Evolutionary conservation across 441 rosid genomes (phyloP).

Genomic region (Pelargonium myrrhifolium): DNA sequence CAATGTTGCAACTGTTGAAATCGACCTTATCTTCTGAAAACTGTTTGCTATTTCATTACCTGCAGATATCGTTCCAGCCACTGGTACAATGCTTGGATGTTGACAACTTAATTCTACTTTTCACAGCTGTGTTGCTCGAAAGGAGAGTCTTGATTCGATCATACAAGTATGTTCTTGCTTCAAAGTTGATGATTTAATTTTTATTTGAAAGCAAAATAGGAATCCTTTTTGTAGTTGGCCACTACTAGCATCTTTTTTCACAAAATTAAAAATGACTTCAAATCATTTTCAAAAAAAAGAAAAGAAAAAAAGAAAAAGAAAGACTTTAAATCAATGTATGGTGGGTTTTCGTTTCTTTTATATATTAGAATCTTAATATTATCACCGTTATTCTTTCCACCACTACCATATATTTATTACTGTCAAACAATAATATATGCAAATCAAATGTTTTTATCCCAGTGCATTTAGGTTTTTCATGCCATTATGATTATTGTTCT

Average conservation of each 20-base stretch:
- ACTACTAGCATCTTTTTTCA: neutral
- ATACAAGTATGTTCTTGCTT: slow-evolving; percentile 50
- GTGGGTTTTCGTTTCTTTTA: neutral
- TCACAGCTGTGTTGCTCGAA: slow-evolving; percentile 86
- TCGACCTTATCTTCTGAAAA: neutral
- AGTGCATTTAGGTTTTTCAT: slow-evolving; percentile 2
- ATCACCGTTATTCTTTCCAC: neutral
- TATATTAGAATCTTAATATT: neutral
- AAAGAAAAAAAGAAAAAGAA: neutral
- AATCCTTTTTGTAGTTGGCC: neutral
- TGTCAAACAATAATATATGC: neutral
- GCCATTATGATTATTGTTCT: slow-evolving; percentile 1
- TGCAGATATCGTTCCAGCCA: slow-evolving; percentile 97
- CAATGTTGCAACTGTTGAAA: neutral
- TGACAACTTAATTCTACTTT: slow-evolving; percentile 81
- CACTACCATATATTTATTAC: neutral
- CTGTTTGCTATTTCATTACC: slow-evolving; percentile 17
- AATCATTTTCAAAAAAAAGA: no score
- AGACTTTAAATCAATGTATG: neutral
- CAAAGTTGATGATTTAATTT: slow-evolving; percentile 7
- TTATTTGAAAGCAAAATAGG: neutral
- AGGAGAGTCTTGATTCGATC: slow-evolving; percentile 91
- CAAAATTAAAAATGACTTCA: neutral
- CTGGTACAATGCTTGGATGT: slow-evolving; percentile 92
- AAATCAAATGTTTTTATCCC: neutral